phyloP scores from a whole-genome alignment of 164 flowering plant genomes.

The Vitis amurensis region DNA sequence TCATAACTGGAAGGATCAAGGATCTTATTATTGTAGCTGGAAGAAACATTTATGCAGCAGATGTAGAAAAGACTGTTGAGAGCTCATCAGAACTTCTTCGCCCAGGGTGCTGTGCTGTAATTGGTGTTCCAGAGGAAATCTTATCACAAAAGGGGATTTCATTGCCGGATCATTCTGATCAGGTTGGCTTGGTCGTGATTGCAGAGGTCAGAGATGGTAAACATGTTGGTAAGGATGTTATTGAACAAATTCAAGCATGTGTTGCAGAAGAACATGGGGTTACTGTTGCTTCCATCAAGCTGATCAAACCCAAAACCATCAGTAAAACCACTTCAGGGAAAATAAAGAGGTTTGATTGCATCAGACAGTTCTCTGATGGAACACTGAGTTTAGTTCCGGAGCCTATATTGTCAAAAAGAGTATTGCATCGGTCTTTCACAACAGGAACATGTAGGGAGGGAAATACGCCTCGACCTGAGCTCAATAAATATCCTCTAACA shows the following conservation, averaged over 20 bases:
- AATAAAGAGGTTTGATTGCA: constrained; percentile 76
- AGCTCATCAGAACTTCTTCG: constrained; percentile 58
- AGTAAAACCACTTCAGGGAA: constrained; percentile 84
- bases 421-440: constrained; percentile 49
- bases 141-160: constrained; percentile 58
- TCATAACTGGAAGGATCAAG: constrained; percentile 86
- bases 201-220: constrained; percentile 79
- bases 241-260: constrained; percentile 47
- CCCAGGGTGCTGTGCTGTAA: constrained; percentile 85
- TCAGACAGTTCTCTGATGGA: constrained; percentile 67
- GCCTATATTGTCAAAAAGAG: constrained; percentile 23
- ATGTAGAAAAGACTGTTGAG: constrained; percentile 81
- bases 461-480: constrained; percentile 40
- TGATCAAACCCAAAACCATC: constrained; percentile 69
- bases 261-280: constrained; percentile 85
- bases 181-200: constrained; percentile 72
- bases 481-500: constrained; percentile 16
- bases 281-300: constrained; percentile 51
- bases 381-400: constrained; percentile 47
- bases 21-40: constrained; percentile 84
- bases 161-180: constrained; percentile 63
- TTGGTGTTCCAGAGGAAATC: constrained; percentile 75
- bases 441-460: constrained; percentile 67
- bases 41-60: constrained; percentile 73
- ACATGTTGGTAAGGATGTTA: constrained; percentile 39